These are phyloP conservation scores for Coleophoma cylindrospora DNA, from an alignment of 2,329 filamentous ascomycete species.

Conservation along the genomic window DNA sequence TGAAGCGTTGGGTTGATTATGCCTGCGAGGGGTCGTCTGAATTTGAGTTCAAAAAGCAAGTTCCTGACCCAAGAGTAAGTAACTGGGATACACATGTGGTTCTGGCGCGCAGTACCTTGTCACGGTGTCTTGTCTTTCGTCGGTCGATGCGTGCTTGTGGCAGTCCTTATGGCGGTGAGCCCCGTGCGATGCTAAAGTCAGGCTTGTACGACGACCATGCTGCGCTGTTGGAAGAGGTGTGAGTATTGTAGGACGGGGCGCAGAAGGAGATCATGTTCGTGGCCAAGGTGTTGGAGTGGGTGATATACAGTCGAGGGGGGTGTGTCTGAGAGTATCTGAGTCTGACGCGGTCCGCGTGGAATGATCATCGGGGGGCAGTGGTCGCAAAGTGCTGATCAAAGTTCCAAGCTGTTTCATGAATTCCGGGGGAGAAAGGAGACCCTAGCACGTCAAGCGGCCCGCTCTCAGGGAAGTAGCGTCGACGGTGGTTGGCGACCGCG, in stretches of 20 bases:
- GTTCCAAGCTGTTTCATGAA: constrained; percentile 16
- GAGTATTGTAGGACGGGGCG: neutral
- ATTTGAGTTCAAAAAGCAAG: neutral
- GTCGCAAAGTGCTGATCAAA: neutral
- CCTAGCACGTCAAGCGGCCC: neutral
- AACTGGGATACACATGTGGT: no score
- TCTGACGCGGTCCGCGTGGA: no score
- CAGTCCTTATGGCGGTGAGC: neutral
- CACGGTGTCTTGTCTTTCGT: neutral
- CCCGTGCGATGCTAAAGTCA: neutral
- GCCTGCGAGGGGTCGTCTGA: no score
- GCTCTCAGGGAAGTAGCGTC: no score
- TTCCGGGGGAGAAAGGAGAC: constrained; percentile 2
- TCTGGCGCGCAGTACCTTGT: neutral
- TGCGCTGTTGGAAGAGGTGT: constrained; percentile 2
- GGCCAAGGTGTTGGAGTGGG: neutral
- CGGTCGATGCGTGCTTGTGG: neutral
- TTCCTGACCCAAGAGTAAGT: no score
- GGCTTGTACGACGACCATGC: constrained; percentile 4
- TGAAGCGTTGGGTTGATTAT: neutral
- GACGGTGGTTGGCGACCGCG: no score
- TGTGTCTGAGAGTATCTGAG: constrained; percentile 1
- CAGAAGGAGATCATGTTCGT: constrained; percentile 2
- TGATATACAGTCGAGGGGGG: neutral
- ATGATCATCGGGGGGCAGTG: no score